phyloP scores from a whole-genome alignment of 371 early-diverging fungal species.

The Mortierella sp. region DNA sequence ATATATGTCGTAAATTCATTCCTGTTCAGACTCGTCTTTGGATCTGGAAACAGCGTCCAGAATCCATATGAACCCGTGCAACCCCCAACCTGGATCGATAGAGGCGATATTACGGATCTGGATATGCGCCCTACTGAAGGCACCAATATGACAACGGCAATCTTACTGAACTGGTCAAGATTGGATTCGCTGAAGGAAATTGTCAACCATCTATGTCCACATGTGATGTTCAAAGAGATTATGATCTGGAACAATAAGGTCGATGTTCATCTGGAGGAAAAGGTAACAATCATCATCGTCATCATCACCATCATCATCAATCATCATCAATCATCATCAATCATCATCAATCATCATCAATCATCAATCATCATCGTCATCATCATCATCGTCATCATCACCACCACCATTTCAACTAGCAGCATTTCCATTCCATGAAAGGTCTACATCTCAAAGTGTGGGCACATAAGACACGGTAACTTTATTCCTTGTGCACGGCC shows the following conservation, averaged over 20 bases:
- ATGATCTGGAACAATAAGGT: slow-evolving; percentile 76
- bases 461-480: too few relatives aligned
- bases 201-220: slow-evolving; percentile 65
- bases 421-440: too few relatives aligned
- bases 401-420: too few relatives aligned
- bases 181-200: slow-evolving; percentile 60
- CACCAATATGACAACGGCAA: slow-evolving; percentile 63
- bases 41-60: not conserved
- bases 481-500: not conserved
- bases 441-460: too few relatives aligned
- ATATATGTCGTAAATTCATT: slow-evolving; percentile 23
- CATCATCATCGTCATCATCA: not conserved
- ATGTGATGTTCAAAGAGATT: slow-evolving; percentile 70
- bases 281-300: slow-evolving; percentile 52
- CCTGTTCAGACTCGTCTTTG: slow-evolving; percentile 37
- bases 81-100: slow-evolving; percentile 46
- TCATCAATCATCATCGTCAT: not conserved
- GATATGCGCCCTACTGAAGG: slow-evolving; percentile 71
- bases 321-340: not conserved
- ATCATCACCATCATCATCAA: not conserved
- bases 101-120: slow-evolving; percentile 42
- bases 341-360: not conserved
- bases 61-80: slow-evolving; percentile 6
- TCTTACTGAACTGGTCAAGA: slow-evolving; percentile 61
- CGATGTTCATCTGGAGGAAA: slow-evolving; percentile 58